phyloP scores from a whole-genome alignment of 768 basidiomycete genomes.

The Polyporus arcularius region DNA sequence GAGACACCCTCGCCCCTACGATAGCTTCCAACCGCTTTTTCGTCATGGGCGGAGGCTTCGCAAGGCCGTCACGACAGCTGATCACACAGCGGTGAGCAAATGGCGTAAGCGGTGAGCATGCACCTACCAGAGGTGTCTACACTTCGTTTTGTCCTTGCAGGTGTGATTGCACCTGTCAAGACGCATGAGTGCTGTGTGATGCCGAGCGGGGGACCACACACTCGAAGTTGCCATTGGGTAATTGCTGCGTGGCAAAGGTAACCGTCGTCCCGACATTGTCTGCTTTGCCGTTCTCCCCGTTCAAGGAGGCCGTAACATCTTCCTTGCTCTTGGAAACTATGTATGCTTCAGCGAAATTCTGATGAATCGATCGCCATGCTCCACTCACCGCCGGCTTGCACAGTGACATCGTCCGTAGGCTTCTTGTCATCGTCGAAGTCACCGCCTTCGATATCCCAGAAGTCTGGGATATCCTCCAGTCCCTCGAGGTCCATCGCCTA shows the following conservation, averaged over 20 bases:
- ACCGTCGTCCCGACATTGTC: background rate
- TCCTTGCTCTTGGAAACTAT: background rate
- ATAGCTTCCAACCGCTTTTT: slow-evolving; percentile 33
- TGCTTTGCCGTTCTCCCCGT: background rate
- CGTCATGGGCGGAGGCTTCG: slow-evolving; percentile 46
- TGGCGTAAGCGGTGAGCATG: background rate
- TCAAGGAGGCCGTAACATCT: background rate
- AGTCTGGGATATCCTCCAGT: slow-evolving; percentile 67
- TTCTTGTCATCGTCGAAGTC: slow-evolving; percentile 30
- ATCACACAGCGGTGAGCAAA: background rate
- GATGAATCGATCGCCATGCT: background rate
- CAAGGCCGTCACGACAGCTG: slow-evolving; percentile 75
- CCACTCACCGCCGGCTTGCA: background rate
- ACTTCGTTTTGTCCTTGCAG: slow-evolving; percentile 76
- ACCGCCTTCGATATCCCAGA: slow-evolving; percentile 51
- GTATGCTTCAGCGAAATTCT: background rate
- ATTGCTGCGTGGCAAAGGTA: slow-evolving; percentile 34
- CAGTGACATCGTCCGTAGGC: background rate
- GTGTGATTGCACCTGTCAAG: slow-evolving; percentile 68
- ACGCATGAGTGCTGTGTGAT: background rate
- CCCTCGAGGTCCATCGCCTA: slow-evolving; percentile 70
- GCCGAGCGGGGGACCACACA: slow-evolving; percentile 31
- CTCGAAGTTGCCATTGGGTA: slow-evolving; percentile 68
- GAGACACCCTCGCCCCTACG: slow-evolving; percentile 4
- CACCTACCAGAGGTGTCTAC: slow-evolving; percentile 73